Conservation (phyloP, 2,329 filamentous ascomycete genomes). For the Teratosphaeria pseudoeucalypti region DNA sequence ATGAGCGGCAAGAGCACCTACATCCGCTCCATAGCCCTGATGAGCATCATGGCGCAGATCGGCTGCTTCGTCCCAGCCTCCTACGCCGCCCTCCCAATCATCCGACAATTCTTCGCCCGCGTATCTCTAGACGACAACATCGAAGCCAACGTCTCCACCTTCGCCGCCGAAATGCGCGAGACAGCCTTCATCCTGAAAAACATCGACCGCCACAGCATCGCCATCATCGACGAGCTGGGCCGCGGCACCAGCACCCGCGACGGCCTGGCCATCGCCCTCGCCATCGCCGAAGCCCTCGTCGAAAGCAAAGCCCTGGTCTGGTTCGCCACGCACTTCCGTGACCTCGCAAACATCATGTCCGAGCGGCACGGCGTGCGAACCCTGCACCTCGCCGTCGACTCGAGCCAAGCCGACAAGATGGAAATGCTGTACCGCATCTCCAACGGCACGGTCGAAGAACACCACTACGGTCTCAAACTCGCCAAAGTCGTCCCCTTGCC, state of each 20-base stretch:
- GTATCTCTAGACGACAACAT: conserved; percentile 80
- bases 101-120: conserved; percentile 76
- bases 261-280: conserved; percentile 78
- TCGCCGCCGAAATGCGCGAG: conserved; percentile 90
- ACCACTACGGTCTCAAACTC: conserved; percentile 75
- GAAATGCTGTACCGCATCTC: conserved; percentile 81
- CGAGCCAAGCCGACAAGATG: conserved; percentile 49
- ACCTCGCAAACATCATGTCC: conserved; percentile 65
- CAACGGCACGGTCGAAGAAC: conserved; percentile 58
- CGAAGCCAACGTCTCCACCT: conserved; percentile 85
- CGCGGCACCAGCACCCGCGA: conserved; percentile 83
- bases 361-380: conserved; percentile 72
- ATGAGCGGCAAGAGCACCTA: conserved; percentile 98
- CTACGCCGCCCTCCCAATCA: conserved; percentile 71
- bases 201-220: conserved; percentile 52
- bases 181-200: conserved; percentile 88
- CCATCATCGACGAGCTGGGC: conserved; percentile 85
- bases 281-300: conserved; percentile 79
- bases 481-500: conserved; percentile 69
- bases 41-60: conserved; percentile 88
- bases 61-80: conserved; percentile 81
- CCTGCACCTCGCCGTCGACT: conserved; percentile 65
- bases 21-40: conserved; percentile 72
- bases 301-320: conserved; percentile 69
- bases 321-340: conserved; percentile 89